A percentile compares a stretch with the other conserved stretches of the same genome.
These are phyloP conservation scores for Hypoxylon sp. DNA, from an alignment of 2,329 filamentous ascomycete species.

Conservation along the genomic window DNA sequence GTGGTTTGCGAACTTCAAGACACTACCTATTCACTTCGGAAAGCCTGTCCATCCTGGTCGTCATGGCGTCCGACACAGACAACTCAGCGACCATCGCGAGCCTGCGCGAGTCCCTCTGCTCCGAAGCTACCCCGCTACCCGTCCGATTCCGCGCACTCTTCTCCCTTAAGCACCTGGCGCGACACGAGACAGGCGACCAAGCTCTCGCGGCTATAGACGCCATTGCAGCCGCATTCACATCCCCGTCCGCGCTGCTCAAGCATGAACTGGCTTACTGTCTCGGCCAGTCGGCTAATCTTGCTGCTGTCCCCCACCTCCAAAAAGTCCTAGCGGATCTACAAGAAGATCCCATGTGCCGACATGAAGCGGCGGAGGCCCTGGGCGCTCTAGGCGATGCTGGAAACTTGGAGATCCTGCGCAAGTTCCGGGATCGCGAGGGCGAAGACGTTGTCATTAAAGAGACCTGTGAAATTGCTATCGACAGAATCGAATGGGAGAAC, in stretches of 20 bases:
- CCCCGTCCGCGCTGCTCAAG: slow-evolving; percentile 91
- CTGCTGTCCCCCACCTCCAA: slow-evolving; percentile 80
- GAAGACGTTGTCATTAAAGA: slow-evolving; percentile 89
- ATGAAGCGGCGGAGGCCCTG: slow-evolving; percentile 95
- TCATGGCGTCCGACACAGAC: slow-evolving; percentile 49
- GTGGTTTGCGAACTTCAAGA: not conserved
- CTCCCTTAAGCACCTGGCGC: slow-evolving; percentile 94
- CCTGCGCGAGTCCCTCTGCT: slow-evolving; percentile 82
- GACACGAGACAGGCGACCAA: slow-evolving; percentile 74
- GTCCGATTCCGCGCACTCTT: slow-evolving; percentile 96
- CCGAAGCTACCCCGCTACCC: slow-evolving; percentile 85
- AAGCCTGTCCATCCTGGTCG: not conserved
- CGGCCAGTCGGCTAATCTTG: slow-evolving; percentile 86
- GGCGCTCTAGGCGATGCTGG: slow-evolving; percentile 84
- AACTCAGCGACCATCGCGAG: slow-evolving; percentile 66
- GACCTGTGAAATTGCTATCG: slow-evolving; percentile 97
- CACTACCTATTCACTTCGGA: not conserved
- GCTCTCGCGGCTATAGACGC: slow-evolving; percentile 75
- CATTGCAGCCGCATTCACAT: slow-evolving; percentile 88
- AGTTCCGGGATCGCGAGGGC: slow-evolving; percentile 79
- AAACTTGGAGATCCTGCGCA: slow-evolving; percentile 80
- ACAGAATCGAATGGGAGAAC: slow-evolving; percentile 93
- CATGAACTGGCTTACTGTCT: slow-evolving; percentile 98
- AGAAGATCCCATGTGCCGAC: slow-evolving; percentile 96
- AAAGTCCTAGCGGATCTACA: slow-evolving; percentile 80